phyloP scores from a whole-genome alignment of 768 basidiomycete genomes.

The Aureoboletus auriporus region DNA sequence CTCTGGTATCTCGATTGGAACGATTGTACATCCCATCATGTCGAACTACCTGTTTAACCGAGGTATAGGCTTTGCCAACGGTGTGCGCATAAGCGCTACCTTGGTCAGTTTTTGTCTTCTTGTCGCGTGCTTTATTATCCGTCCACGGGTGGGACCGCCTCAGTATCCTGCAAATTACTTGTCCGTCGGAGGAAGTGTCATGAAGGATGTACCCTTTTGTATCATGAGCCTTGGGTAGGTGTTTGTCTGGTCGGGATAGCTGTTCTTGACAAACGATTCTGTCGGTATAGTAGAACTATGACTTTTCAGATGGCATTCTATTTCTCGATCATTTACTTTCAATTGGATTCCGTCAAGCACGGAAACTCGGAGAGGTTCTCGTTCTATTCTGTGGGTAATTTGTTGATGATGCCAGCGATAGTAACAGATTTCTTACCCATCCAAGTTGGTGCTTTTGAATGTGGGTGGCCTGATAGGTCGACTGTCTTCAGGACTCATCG shows the following conservation, averaged over 20 bases:
- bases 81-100: slow-evolving; percentile 47
- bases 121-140: slow-evolving; percentile 29
- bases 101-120: slow-evolving; percentile 36
- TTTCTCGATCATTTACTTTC: slow-evolving; percentile 54
- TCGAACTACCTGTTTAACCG: slow-evolving; percentile 26
- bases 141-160: slow-evolving; percentile 37
- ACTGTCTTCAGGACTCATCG: slow-evolving; percentile 41
- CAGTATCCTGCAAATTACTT: slow-evolving; percentile 12
- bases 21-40: slow-evolving; percentile 26
- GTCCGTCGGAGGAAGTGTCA: slow-evolving; percentile 10
- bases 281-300: slow-evolving; percentile 6
- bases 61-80: slow-evolving; percentile 36
- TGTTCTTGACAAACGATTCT: neutral
- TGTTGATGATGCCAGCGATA: neutral
- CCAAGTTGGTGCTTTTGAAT: slow-evolving; percentile 50
- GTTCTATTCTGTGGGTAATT: slow-evolving; percentile 47
- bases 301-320: slow-evolving; percentile 38
- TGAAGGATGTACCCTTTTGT: slow-evolving; percentile 16
- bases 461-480: slow-evolving; percentile 49
- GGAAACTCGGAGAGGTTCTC: slow-evolving; percentile 43
- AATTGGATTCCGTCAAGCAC: slow-evolving; percentile 48
- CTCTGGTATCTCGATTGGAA: slow-evolving; percentile 27
- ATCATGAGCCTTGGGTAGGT: slow-evolving; percentile 21
- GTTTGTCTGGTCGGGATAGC: neutral
- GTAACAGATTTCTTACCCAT: neutral